These are phyloP conservation scores for Tolypocladium guangdongense DNA, from an alignment of 2,329 filamentous ascomycete species.

Conservation along the genomic window DNA sequence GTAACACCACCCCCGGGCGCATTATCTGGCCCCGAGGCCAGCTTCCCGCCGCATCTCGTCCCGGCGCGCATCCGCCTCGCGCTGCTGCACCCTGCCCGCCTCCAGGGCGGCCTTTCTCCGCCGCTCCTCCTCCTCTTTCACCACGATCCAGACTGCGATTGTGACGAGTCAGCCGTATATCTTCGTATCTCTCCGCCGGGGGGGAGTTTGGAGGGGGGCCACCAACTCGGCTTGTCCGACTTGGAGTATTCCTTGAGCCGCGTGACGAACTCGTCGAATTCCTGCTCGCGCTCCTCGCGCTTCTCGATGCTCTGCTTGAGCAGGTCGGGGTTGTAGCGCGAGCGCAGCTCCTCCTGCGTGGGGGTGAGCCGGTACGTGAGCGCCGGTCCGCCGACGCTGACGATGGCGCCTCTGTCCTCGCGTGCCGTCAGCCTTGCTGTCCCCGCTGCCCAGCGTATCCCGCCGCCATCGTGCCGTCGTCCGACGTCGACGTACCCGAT, in stretches of 20 bases:
- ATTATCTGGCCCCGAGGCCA: constrained; percentile 27
- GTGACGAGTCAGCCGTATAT: not conserved
- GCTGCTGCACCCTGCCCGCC: constrained; percentile 24
- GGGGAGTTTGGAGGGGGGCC: no score
- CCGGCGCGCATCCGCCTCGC: constrained; percentile 30
- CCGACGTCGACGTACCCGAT: constrained; percentile 39
- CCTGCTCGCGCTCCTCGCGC: constrained; percentile 63
- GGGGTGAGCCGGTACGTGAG: constrained; percentile 72
- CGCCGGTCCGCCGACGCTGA: constrained; percentile 76
- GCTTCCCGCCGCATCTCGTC: constrained; percentile 40
- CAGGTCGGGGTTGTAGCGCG: constrained; percentile 90
- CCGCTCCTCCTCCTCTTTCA: constrained; percentile 35
- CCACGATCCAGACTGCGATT: constrained; percentile 37
- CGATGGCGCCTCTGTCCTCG: constrained; percentile 48
- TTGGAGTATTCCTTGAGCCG: constrained; percentile 82
- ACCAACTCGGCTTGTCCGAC: constrained; percentile 79
- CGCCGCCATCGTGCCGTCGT: no score
- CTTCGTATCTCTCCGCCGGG: constrained; percentile 3
- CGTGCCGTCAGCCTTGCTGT: not conserved
- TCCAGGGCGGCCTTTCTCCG: constrained; percentile 25
- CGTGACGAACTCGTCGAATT: constrained; percentile 80
- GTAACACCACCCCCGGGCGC: not conserved
- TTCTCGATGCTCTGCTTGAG: constrained; percentile 77
- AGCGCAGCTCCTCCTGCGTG: constrained; percentile 83
- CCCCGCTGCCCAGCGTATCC: not conserved